These are phyloP conservation scores for Beta vulgaris DNA, from an alignment of 148 eudicot genomes.

Conservation along the genomic window DNA sequence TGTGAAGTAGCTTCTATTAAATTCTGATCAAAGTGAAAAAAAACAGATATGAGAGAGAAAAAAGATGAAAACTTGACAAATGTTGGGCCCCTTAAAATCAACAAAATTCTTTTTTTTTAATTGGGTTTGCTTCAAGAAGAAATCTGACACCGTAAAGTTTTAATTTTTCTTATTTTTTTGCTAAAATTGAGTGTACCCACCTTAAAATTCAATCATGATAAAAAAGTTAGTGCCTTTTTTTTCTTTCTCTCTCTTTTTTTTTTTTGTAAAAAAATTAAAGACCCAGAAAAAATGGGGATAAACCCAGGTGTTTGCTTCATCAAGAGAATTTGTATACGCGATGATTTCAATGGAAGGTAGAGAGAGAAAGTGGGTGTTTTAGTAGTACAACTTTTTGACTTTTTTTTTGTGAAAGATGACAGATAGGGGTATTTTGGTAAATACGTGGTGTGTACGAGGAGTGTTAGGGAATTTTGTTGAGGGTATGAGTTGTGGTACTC, in stretches of 20 bases:
- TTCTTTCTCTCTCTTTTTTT: background rate
- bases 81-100: slow-evolving; percentile 25
- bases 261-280: background rate
- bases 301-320: slow-evolving; percentile 7
- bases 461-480: background rate
- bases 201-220: slow-evolving; percentile 3
- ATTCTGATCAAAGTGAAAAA: slow-evolving; percentile 31
- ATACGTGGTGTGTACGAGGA: slow-evolving; percentile 12
- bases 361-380: slow-evolving; percentile 6
- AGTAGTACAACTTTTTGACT: slow-evolving; percentile 24
- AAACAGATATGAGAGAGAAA: background rate
- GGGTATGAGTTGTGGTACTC: slow-evolving; percentile 16
- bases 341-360: slow-evolving; percentile 24
- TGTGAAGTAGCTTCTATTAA: slow-evolving; percentile 42
- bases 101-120: background rate
- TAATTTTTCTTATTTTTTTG: background rate
- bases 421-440: slow-evolving; percentile 22
- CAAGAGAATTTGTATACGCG: slow-evolving; percentile 10
- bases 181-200: slow-evolving; percentile 17
- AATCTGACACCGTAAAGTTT: slow-evolving; percentile 10
- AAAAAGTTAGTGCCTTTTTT: background rate
- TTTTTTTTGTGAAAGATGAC: slow-evolving; percentile 15
- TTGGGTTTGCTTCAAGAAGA: slow-evolving; percentile 21
- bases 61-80: slow-evolving; percentile 27
- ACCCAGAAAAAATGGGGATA: slow-evolving; percentile 14